A percentile compares a stretch with the other conserved stretches of the same genome.
phyloP scores from a whole-genome alignment of 495 filamentous ascomycete species.

The Paragyromitra xinjiangensis region DNA sequence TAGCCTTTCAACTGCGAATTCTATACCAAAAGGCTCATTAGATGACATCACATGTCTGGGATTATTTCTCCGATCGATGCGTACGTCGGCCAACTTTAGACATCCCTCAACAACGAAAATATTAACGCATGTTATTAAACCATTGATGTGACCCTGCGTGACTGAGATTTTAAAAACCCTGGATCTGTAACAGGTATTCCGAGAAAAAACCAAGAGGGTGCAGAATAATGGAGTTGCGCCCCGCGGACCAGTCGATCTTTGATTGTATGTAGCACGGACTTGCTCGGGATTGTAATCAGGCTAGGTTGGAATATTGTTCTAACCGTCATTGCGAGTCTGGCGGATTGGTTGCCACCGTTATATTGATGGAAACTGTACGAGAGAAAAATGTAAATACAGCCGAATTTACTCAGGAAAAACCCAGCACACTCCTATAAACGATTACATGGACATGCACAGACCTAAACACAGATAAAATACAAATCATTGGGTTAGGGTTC shows the following conservation, averaged over 20 bases:
- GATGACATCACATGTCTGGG: conserved; percentile 16
- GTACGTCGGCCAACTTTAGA: background rate
- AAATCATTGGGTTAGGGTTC: background rate
- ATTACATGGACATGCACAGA: background rate
- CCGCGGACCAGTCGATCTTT: background rate
- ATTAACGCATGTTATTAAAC: conserved; percentile 17
- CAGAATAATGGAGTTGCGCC: background rate
- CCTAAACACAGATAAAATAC: background rate
- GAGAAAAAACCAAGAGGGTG: background rate
- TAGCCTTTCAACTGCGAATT: background rate
- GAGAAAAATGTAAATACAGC: background rate
- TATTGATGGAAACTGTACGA: background rate
- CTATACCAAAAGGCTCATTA: conserved; percentile 11
- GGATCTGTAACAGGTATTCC: conserved; percentile 12
- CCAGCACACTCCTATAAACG: background rate
- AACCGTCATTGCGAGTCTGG: background rate
- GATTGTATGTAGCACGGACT: background rate
- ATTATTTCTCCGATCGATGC: background rate
- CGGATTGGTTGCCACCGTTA: background rate
- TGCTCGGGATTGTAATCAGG: background rate
- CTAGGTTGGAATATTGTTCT: background rate
- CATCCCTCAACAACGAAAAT: background rate
- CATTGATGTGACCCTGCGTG: conserved; percentile 5
- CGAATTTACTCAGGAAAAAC: background rate
- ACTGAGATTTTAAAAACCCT: conserved; percentile 19